These are phyloP conservation scores for Hanseniaspora lachancei DNA, from an alignment of 805 yeast species.

Conservation along the genomic window DNA sequence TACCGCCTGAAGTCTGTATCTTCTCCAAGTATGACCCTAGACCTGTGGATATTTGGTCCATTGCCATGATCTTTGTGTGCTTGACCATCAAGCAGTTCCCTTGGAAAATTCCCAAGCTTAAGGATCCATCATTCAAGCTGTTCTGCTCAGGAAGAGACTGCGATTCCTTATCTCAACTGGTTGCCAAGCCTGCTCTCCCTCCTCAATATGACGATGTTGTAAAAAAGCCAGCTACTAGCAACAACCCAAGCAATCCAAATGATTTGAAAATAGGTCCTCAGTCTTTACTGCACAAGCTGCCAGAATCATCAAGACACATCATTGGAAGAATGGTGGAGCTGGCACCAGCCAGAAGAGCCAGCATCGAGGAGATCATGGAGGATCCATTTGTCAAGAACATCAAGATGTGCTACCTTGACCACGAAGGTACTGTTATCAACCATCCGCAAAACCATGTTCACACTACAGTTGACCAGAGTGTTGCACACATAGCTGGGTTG, in stretches of 20 bases:
- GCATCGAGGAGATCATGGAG: constrained; percentile 64
- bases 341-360: constrained; percentile 74
- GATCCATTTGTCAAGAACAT: constrained; percentile 57
- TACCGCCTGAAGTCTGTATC: constrained; percentile 85
- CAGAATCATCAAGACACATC: constrained; percentile 53
- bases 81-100: constrained; percentile 87
- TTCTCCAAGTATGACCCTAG: constrained; percentile 76
- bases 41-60: constrained; percentile 90
- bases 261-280: constrained; percentile 64
- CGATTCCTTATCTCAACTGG: constrained; percentile 48
- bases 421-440: constrained; percentile 29
- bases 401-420: constrained; percentile 45
- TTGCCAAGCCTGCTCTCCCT: constrained; percentile 43
- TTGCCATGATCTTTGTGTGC: constrained; percentile 81
- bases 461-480: constrained; percentile 80
- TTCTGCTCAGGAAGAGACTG: constrained; percentile 66
- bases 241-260: constrained; percentile 33
- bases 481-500: constrained; percentile 87
- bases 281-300: constrained; percentile 55
- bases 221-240: constrained; percentile 13
- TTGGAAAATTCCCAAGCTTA: constrained; percentile 79
- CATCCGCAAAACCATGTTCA: constrained; percentile 56
- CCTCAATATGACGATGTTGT: constrained; percentile 24
- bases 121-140: constrained; percentile 70
- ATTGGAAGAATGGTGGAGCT: constrained; percentile 66